A percentile compares a stretch with the other conserved stretches of the same genome.
phyloP scores from a whole-genome alignment of 2,329 filamentous ascomycete species.

The Hysterium pulicare region DNA sequence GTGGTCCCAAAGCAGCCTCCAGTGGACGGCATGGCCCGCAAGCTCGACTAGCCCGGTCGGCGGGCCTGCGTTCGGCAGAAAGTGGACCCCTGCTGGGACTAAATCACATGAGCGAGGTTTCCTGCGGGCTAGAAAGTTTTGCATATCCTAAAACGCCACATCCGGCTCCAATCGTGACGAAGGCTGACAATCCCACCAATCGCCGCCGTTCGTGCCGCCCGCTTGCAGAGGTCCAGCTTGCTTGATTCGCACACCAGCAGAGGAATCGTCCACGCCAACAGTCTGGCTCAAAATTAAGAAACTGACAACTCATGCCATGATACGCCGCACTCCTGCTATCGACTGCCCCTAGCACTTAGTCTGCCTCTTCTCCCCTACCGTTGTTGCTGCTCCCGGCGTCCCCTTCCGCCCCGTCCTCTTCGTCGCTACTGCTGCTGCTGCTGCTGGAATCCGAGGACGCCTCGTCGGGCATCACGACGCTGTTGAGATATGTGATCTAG shows the following conservation, averaged over 20 bases:
- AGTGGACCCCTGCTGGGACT: too few relatives aligned
- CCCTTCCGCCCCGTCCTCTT: constrained; percentile 20
- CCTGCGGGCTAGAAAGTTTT: background rate
- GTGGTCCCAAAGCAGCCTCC: too few relatives aligned
- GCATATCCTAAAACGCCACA: background rate
- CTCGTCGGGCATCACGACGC: constrained; percentile 49
- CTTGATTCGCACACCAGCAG: background rate
- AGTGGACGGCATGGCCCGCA: background rate
- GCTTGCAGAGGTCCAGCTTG: background rate
- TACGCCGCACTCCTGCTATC: constrained; percentile 14
- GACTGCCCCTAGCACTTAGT: constrained; percentile 6
- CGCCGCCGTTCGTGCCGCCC: background rate
- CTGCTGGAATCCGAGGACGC: constrained; percentile 24
- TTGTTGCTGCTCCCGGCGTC: constrained; percentile 11
- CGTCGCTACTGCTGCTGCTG: constrained; percentile 17
- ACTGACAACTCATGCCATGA: constrained; percentile 1
- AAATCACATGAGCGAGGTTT: background rate
- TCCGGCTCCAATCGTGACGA: background rate
- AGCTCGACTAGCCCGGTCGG: background rate
- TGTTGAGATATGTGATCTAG: constrained; percentile 51
- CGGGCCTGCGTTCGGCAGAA: background rate
- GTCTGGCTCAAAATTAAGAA: background rate
- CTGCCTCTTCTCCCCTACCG: constrained; percentile 9
- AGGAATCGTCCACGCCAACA: background rate
- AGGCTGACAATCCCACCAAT: background rate